Conservation (phyloP, 2,329 filamentous ascomycete species). For the Penicillium sp. region DNA sequence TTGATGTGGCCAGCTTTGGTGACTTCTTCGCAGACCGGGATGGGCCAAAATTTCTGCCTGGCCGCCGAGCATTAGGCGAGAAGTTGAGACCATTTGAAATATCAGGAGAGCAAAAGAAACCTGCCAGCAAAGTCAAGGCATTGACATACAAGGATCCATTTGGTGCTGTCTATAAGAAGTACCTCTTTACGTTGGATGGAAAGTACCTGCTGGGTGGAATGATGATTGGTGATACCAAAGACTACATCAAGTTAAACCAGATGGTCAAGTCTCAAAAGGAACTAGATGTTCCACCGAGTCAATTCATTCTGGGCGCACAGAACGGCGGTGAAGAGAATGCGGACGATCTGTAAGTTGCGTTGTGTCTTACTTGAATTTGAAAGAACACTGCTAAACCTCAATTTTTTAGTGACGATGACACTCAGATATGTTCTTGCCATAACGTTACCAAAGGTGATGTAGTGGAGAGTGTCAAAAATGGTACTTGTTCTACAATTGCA, state of each 20-base stretch:
- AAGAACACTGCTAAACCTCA: neutral
- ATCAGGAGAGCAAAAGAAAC: constrained; percentile 24
- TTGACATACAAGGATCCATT: constrained; percentile 89
- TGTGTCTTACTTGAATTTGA: neutral
- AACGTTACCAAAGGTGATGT: constrained; percentile 86
- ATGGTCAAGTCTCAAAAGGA: constrained; percentile 80
- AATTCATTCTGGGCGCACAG: constrained; percentile 76
- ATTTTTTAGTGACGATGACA: constrained; percentile 61
- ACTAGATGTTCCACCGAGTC: constrained; percentile 71
- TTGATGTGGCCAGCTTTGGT: constrained; percentile 88
- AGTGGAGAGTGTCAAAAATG: constrained; percentile 67
- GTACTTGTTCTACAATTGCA: constrained; percentile 73
- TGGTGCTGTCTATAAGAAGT: constrained; percentile 86
- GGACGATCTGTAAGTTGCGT: constrained; percentile 60
- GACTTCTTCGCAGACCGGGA: constrained; percentile 90
- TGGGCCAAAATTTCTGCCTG: constrained; percentile 71
- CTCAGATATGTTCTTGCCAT: constrained; percentile 88
- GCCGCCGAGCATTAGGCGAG: constrained; percentile 38
- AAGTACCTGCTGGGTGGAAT: constrained; percentile 91
- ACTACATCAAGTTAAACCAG: constrained; percentile 84
- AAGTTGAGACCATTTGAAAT: constrained; percentile 39
- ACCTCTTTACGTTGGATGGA: constrained; percentile 82
- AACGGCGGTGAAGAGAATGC: constrained; percentile 69
- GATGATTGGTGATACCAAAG: constrained; percentile 92
- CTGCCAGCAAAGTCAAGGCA: constrained; percentile 61